Conservation (phyloP, 78 protist genomes). For the Tieghemostelium lacteum region DNA sequence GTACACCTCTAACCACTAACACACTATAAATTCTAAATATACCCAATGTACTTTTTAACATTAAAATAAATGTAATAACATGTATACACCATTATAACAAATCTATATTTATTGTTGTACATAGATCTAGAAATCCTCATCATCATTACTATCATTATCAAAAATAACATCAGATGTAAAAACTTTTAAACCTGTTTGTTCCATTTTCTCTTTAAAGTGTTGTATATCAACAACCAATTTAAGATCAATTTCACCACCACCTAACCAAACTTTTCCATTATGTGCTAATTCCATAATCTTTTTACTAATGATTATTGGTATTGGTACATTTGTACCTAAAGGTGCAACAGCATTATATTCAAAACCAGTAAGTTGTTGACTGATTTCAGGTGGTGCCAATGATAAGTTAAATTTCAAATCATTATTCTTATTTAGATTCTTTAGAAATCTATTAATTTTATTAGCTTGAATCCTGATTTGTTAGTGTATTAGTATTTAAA, state of each 20-base stretch:
- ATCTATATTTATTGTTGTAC: no score
- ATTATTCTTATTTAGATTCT: not conserved
- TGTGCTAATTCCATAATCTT: slow-evolving; percentile 7
- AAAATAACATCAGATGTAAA: slow-evolving; percentile 32
- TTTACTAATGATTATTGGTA: slow-evolving; percentile 63
- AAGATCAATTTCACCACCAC: slow-evolving; percentile 74
- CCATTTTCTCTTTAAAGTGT: slow-evolving; percentile 23
- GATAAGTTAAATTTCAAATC: slow-evolving; percentile 39
- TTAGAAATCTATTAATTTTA: slow-evolving; percentile 62
- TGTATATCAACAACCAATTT: slow-evolving; percentile 39
- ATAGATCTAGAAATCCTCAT: no score
- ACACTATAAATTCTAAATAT: not conserved
- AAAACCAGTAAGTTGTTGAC: slow-evolving; percentile 65
- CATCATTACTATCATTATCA: not conserved
- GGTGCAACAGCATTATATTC: slow-evolving; percentile 83
- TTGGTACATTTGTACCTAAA: slow-evolving; percentile 20
- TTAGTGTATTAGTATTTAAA: not conserved
- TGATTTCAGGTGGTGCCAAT: slow-evolving; percentile 38
- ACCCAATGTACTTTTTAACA: no score
- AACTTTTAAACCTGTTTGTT: slow-evolving; percentile 6
- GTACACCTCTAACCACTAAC: not conserved
- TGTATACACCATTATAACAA: no score
- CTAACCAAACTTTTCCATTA: slow-evolving; percentile 34
- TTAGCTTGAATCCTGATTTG: slow-evolving; percentile 41
- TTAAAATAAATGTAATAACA: no score